Base-by-base conservation (phyloP, 805 yeast species). In the Cyberlindnera meyerae region DNA sequence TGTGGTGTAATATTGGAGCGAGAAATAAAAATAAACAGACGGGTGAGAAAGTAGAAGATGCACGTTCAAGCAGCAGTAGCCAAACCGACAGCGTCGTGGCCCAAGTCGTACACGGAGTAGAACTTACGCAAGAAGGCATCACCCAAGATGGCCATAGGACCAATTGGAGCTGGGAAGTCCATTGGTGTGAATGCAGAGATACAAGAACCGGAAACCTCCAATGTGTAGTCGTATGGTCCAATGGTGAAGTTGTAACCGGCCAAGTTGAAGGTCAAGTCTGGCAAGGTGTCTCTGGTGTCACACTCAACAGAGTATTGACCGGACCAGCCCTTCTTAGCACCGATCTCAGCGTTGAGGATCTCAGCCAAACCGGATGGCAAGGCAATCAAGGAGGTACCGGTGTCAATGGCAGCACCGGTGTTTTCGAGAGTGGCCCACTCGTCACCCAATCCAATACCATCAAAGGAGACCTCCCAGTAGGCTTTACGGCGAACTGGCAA, bases 401-500 rank as follows among this genome's bases (percentile, higher is more conserved):
- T 93, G 65, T 93, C 98, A 59, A 93, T 88, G 44, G 96, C 96
- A 55, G 97, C 98, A 62, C 98, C 98, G 44, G 88, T 80, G 56
- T 68, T 69, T 50, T 73, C 75, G 56, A 93, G 77, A 52, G 72
- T 76, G 34, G 97, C 96, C 57, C 75, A 84, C 67, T 93, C 95
- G 50, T 83, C 84, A 55, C 98, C 98, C 46, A 93, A 73, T 29
- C 89, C 85, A 60, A 93, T 71, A 52, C 95, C 89, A 52, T 87
- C 87, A 51, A 93, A 82, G 52, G 82, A 77, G 43, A 93, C 98
- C 73, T 93, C 98, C 98, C 98, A 93, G 77, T 93, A 93, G 24
- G 97, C 98, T 79, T 89, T 88, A 75, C 98, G 86, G 73, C 98
- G 87, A 45, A 93, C 94, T 42, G 98, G 98, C 65, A 93, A 75